These are phyloP conservation scores for Aspergillus nidulans DNA, from an alignment of 495 filamentous ascomycete genomes.

Conservation along the genomic window DNA sequence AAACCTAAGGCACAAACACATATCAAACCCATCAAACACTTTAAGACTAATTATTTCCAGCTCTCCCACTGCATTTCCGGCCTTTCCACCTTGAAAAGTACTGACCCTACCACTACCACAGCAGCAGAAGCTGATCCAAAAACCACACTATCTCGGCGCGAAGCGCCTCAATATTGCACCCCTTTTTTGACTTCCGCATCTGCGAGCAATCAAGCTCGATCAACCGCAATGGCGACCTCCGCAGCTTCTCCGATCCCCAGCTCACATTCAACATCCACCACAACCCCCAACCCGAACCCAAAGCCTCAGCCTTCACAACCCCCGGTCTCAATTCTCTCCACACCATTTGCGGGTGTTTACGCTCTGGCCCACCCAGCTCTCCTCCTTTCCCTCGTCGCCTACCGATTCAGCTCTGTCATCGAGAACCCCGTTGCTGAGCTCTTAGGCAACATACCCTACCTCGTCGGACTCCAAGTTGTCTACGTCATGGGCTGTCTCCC, in stretches of 20 bases:
- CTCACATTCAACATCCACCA: background rate
- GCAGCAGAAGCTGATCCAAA: background rate
- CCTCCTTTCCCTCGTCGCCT: conserved; percentile 54
- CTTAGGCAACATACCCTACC: conserved; percentile 51
- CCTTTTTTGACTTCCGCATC: background rate
- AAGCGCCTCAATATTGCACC: background rate
- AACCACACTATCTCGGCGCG: background rate
- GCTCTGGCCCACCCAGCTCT: conserved; percentile 62
- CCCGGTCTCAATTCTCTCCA: conserved; percentile 43
- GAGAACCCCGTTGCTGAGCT: conserved; percentile 66
- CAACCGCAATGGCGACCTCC: conserved; percentile 22
- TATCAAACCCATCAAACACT: conserved; percentile 12
- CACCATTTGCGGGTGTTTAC: conserved; percentile 44
- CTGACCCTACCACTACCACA: background rate
- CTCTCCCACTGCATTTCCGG: background rate
- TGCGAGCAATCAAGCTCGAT: background rate
- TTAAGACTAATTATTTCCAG: background rate
- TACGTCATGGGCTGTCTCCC: conserved; percentile 75
- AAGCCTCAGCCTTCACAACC: conserved; percentile 20
- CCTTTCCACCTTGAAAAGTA: background rate
- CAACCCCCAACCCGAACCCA: conserved; percentile 4
- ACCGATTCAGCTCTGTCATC: conserved; percentile 65
- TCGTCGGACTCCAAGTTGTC: conserved; percentile 59
- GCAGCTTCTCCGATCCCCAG: conserved; percentile 5
- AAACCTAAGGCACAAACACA: conserved; percentile 12